These are phyloP conservation scores for Aspergillus haitiensis DNA, from an alignment of 495 filamentous ascomycete genomes.

Conservation along the genomic window DNA sequence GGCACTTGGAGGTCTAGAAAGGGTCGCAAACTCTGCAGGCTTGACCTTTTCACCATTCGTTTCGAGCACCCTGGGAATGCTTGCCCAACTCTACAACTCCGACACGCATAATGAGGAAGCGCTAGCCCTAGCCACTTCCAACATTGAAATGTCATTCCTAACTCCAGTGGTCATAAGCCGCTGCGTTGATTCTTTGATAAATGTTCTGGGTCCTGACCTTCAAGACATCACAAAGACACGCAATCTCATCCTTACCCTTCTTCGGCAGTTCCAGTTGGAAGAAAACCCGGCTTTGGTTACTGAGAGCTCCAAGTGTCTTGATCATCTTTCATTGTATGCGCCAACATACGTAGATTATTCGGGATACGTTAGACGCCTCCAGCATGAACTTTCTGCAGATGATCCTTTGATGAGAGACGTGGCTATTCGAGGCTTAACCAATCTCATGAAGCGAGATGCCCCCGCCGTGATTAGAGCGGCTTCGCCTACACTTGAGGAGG, in stretches of 20 bases:
- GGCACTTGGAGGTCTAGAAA: conserved; percentile 84
- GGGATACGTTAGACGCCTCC: conserved; percentile 78
- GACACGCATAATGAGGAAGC: conserved; percentile 90
- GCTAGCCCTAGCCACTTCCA: conserved; percentile 76
- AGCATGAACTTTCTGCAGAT: conserved; percentile 70
- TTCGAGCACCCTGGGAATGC: conserved; percentile 84
- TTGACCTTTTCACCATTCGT: conserved; percentile 89
- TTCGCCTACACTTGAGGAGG: conserved; percentile 77
- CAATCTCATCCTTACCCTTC: conserved; percentile 84
- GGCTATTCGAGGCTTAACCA: conserved; percentile 85
- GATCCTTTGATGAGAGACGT: conserved; percentile 69
- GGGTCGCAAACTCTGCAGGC: conserved; percentile 89
- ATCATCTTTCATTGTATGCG: conserved; percentile 91
- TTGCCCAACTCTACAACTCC: conserved; percentile 85
- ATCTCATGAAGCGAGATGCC: conserved; percentile 90
- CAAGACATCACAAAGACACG: conserved; percentile 91
- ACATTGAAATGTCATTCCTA: conserved; percentile 78
- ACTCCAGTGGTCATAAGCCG: conserved; percentile 80
- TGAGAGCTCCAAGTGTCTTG: conserved; percentile 78
- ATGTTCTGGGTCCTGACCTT: conserved; percentile 91
- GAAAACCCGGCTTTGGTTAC: conserved; percentile 68
- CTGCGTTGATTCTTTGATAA: conserved; percentile 92
- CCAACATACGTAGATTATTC: conserved; percentile 79
- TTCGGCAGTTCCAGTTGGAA: conserved; percentile 80
- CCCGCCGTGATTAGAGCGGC: conserved; percentile 72